Percentiles rank a stretch among this genome's conserved stretches.
Evolutionary conservation across 306 rosid genomes (phyloP).

Genomic region (Sicyos baderoa): DNA sequence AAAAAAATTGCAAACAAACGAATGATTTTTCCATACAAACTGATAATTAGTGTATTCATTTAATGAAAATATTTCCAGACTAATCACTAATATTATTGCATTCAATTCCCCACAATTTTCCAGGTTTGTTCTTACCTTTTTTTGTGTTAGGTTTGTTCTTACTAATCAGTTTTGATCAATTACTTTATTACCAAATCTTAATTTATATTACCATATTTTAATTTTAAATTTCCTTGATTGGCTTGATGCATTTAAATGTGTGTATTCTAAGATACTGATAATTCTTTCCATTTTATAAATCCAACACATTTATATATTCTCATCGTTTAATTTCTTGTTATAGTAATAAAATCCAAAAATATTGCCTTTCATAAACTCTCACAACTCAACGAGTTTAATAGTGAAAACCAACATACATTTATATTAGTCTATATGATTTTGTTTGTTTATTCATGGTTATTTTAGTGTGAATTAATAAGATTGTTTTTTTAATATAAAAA

Average conservation of each 20-base stretch:
- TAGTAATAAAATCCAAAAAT: neutral
- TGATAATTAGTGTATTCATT: neutral
- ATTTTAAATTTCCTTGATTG: neutral
- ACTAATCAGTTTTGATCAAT: neutral
- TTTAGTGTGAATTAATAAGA: no score
- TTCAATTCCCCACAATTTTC: neutral
- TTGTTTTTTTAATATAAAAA: no score
- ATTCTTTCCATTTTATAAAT: neutral
- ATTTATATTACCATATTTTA: neutral
- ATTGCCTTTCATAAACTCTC: neutral
- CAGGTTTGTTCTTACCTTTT: no score
- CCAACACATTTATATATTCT: neutral
- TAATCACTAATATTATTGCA: neutral
- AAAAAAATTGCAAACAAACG: neutral
- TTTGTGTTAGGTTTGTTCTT: neutral
- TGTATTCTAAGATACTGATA: neutral
- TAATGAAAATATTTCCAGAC: no score
- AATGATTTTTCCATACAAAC: neutral
- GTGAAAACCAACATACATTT: no score
- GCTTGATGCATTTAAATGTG: neutral
- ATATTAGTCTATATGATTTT: no score
- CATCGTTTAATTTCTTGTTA: neutral
- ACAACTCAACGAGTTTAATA: no score
- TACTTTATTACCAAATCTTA: neutral
- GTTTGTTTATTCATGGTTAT: no score